phyloP scores from a whole-genome alignment of 179 eudicot species.

The Gypsophila paniculata region DNA sequence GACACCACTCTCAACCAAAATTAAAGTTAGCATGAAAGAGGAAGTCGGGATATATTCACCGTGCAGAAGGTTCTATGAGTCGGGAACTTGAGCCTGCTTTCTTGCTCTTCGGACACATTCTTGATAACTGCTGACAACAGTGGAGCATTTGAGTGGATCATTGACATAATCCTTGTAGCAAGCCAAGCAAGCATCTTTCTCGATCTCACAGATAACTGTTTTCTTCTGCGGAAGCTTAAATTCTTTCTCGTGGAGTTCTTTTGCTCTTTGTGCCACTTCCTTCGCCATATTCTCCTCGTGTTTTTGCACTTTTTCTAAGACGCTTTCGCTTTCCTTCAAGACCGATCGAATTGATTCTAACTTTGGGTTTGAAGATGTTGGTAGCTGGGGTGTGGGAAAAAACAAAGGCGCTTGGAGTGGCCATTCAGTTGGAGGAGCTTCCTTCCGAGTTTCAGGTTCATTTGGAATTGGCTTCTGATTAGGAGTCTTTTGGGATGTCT shows the following conservation, averaged over 20 bases:
- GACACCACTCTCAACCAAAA: neutral
- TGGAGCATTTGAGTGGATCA: constrained; percentile 67
- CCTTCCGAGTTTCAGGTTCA: constrained; percentile 35
- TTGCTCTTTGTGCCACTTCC: constrained; percentile 75
- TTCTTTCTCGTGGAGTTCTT: constrained; percentile 92
- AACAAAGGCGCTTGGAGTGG: constrained; percentile 63
- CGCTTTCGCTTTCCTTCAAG: constrained; percentile 64
- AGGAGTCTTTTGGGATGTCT: constrained; percentile 26
- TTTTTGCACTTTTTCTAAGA: constrained; percentile 65
- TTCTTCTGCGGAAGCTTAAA: constrained; percentile 76
- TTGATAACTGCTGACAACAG: constrained; percentile 46
- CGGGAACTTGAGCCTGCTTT: constrained; percentile 33
- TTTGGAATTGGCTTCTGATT: constrained; percentile 41
- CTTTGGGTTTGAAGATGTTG: constrained; percentile 39
- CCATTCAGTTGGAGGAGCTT: constrained; percentile 49
- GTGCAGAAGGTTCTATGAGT: constrained; percentile 11
- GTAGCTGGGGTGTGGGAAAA: constrained; percentile 35
- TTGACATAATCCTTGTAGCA: constrained; percentile 70
- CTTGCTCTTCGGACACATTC: constrained; percentile 63
- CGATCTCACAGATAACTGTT: constrained; percentile 53
- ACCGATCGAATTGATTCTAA: constrained; percentile 62
- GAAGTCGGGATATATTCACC: neutral
- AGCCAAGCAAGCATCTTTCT: constrained; percentile 64
- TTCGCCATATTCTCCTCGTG: constrained; percentile 61
- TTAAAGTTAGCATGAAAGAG: constrained; percentile 13